These are phyloP conservation scores for Amphicarpaea edgeworthii DNA, from an alignment of 306 rosid genomes.

Conservation along the genomic window DNA sequence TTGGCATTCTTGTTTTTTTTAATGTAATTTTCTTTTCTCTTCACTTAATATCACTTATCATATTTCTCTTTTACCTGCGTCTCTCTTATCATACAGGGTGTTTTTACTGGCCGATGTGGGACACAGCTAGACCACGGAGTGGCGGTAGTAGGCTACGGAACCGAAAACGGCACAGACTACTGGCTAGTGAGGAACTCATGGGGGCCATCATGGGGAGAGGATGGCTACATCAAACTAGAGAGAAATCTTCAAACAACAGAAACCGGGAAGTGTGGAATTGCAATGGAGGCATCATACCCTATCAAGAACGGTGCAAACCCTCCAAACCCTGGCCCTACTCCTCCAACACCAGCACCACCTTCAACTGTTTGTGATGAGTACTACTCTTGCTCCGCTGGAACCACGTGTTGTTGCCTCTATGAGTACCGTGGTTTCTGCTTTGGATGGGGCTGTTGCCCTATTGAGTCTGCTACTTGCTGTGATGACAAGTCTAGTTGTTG, in stretches of 20 bases:
- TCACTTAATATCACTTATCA: too few species aligned
- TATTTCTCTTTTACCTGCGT: too few species aligned
- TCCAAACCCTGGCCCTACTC: constrained; percentile 79
- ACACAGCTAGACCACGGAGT: constrained; percentile 90
- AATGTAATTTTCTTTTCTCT: too few species aligned
- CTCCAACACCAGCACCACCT: constrained; percentile 67
- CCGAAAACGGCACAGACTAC: constrained; percentile 67
- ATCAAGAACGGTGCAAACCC: constrained; percentile 78
- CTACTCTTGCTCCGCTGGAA: constrained; percentile 69
- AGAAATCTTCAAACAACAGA: constrained; percentile 50
- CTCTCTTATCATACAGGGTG: too few species aligned
- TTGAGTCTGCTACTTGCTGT: constrained; percentile 87
- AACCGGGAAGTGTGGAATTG: constrained; percentile 87
- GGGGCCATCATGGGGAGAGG: constrained; percentile 87
- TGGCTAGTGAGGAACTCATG: constrained; percentile 95
- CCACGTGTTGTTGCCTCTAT: constrained; percentile 83
- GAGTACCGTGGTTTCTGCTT: constrained; percentile 66
- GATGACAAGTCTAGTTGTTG: constrained; percentile 82
- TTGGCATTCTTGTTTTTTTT: too few species aligned
- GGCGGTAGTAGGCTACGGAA: constrained; percentile 78
- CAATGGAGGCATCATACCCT: constrained; percentile 85
- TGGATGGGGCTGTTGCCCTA: constrained; percentile 95
- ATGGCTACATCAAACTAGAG: constrained; percentile 78
- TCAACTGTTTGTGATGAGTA: constrained; percentile 67
- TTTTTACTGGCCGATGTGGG: constrained; percentile 85